Base-by-base conservation (phyloP, 257 asterid species). In the Solanum arcanum region DNA sequence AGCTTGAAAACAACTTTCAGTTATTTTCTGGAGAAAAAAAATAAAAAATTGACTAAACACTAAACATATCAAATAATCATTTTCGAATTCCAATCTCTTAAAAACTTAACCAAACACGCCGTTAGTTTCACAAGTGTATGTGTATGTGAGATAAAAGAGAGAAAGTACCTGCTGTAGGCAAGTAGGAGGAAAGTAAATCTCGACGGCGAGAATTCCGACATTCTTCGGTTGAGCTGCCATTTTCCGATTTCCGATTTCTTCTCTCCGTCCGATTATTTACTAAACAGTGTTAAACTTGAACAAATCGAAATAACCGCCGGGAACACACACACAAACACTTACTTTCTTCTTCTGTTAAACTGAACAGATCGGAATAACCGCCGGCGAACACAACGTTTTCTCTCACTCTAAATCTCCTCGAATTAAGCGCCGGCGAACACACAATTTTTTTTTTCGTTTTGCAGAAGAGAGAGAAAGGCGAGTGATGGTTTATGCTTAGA, bases 191-290 rank as follows among this genome's bases (percentile, higher is more conserved):
- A 96, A 92, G 97, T 97, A 97, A 88, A 97, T 90, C 86, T 97
- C 98, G 94, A 96, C 91, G 60, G 99, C 99, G 90, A 97, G 96
- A 83, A 97, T 94, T 87, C 99, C 99, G 23, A 97, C 99, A 91
- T 97, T 95, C 89, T 93, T 92, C 83, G 91, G 84, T 21, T 91
- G 90, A 56, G 86, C 87, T 78, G 91, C 93, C 95, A 92, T 92
- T 87, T n/a, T 88, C 21, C 46, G 25, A 66, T 87, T 77, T 66
- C 62, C 68, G 68, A 60, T 60, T 78, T 31, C 33, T 64, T n/a
- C 72, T 46, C 39, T 7, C 33, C 92, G 81, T 7, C 33, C 93
- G 81, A 59, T 41, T 80, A 86, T 52, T 52, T 69, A 60, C 64
- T 44, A 74, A 76, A 77, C 31, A 15, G 39, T 29, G 9, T 29